These are phyloP conservation scores for Mycena filopes DNA, from an alignment of 768 basidiomycete species.

Conservation along the genomic window DNA sequence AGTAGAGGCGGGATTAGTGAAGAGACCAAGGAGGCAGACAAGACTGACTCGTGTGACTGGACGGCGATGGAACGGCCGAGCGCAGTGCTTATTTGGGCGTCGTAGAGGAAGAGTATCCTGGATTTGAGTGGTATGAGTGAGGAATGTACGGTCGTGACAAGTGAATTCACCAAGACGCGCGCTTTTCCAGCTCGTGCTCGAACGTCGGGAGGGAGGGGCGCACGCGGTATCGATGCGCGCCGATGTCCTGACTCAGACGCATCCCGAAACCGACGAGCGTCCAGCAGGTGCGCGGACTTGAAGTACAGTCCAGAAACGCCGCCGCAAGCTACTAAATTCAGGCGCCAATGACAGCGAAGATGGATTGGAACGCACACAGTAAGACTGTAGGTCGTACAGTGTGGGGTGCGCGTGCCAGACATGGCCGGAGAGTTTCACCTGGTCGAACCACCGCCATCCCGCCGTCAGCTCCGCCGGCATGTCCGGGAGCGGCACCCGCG, in stretches of 20 bases:
- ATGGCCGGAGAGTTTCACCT: conserved; percentile 72
- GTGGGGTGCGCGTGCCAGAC: conserved; percentile 69
- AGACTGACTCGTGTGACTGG: conserved; percentile 24
- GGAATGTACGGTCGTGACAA: no score
- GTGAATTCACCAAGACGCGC: conserved; percentile 66
- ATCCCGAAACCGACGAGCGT: conserved; percentile 62
- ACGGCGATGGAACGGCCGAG: conserved; percentile 21
- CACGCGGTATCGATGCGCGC: conserved; percentile 64
- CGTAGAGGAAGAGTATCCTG: conserved; percentile 9
- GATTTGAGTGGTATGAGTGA: no score
- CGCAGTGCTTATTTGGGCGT: conserved; percentile 11
- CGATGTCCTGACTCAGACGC: conserved; percentile 62
- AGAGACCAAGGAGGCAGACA: neutral
- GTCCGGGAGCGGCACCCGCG: conserved; percentile 50
- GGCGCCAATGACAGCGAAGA: neutral
- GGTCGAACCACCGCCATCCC: conserved; percentile 76
- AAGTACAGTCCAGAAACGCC: conserved; percentile 59
- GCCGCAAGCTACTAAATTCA: conserved; percentile 56
- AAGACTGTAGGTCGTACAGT: conserved; percentile 79
- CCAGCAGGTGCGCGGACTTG: conserved; percentile 74
- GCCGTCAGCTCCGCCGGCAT: conserved; percentile 51
- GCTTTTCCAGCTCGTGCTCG: conserved; percentile 81
- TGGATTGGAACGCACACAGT: conserved; percentile 52
- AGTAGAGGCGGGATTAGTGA: neutral
- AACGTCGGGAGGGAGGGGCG: conserved; percentile 45